These are phyloP conservation scores for Postia placenta DNA, from an alignment of 768 basidiomycete genomes.

Conservation along the genomic window DNA sequence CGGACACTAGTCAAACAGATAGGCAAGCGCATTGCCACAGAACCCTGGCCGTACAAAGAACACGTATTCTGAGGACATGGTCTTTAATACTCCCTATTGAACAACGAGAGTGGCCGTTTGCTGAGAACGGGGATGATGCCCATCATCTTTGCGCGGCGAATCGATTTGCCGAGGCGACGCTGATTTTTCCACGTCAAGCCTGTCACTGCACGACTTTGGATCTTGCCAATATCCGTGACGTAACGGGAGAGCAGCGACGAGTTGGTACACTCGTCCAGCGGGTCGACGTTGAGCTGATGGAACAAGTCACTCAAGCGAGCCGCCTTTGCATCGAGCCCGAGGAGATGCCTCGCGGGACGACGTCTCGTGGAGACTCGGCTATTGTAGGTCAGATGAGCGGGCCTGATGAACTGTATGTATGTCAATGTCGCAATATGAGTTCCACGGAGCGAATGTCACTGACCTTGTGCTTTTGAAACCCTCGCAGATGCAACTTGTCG, in stretches of 20 bases:
- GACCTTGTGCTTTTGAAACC: no score
- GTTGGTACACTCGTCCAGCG: conserved; percentile 63
- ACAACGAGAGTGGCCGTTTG: background rate
- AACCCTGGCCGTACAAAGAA: no score
- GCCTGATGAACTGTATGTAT: conserved; percentile 45
- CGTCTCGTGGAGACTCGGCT: conserved; percentile 24
- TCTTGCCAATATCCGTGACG: conserved; percentile 76
- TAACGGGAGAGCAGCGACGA: conserved; percentile 48
- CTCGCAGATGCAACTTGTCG: no score
- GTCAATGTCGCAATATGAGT: no score
- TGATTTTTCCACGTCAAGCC: conserved; percentile 75
- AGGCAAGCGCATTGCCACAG: no score
- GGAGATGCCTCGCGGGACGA: conserved; percentile 26
- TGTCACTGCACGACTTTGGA: conserved; percentile 62
- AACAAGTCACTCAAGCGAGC: conserved; percentile 63
- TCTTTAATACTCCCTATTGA: no score
- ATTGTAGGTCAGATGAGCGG: conserved; percentile 36
- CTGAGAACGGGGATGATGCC: conserved; percentile 61
- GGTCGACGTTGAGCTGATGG: conserved; percentile 66
- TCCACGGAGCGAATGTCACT: no score
- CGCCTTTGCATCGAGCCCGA: conserved; percentile 50
- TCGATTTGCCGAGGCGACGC: conserved; percentile 73
- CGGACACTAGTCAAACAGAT: no score
- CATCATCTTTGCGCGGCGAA: conserved; percentile 88
- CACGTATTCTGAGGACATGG: no score